These are phyloP conservation scores for Graphilbum sp. DNA, from an alignment of 2,329 filamentous ascomycete genomes.

Conservation along the genomic window DNA sequence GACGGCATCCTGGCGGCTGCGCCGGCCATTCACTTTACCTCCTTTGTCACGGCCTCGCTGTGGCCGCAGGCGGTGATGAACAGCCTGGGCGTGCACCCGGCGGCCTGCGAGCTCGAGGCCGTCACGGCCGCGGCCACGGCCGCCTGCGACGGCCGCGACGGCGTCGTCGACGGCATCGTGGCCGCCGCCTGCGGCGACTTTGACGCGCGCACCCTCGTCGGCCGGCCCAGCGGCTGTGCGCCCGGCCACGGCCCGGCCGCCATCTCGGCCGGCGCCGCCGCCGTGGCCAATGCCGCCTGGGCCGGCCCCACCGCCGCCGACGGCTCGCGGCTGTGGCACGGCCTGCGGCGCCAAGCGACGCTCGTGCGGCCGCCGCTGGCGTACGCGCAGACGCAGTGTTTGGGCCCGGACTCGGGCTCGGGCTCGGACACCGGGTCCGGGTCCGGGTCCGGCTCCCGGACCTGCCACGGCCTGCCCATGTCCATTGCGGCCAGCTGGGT, in stretches of 20 bases:
- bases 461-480: too few species aligned
- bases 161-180: conserved; percentile 18
- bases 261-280: neutral
- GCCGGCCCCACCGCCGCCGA: too few species aligned
- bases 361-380: too few species aligned
- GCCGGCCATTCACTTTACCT: conserved; percentile 12
- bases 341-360: conserved; percentile 4
- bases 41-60: conserved; percentile 9
- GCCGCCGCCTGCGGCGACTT: conserved; percentile 20
- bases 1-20: conserved; percentile 28
- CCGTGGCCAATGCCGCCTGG: conserved; percentile 1
- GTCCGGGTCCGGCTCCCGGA: too few species aligned
- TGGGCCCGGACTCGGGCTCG: too few species aligned
- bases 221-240: neutral
- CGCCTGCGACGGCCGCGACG: neutral
- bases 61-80: conserved; percentile 14
- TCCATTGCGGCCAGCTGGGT: too few species aligned
- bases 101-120: conserved; percentile 11
- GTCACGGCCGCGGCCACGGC: neutral
- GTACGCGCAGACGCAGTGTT: too few species aligned
- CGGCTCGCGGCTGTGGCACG: neutral
- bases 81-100: neutral
- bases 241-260: neutral
- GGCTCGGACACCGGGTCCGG: too few species aligned
- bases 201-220: conserved; percentile 3